Evolutionary conservation across 306 rosid genomes (phyloP), one percentile per base, ranked within the genome.

Genomic region (Leucaena leucocephala): DNA sequence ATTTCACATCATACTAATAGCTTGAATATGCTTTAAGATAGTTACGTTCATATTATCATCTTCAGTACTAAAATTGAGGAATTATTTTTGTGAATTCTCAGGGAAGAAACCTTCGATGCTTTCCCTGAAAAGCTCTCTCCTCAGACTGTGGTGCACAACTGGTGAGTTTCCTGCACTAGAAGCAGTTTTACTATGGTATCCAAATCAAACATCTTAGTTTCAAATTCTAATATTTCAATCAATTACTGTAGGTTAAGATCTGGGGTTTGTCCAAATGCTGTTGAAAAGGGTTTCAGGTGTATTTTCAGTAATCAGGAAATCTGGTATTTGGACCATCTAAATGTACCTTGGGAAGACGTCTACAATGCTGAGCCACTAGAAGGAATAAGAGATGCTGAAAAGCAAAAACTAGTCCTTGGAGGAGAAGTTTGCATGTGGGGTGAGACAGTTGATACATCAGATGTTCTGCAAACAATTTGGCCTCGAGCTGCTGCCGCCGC

Each of bases 401-500:
- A 89, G 82, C 93, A 89, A 82, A 81, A 89, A 66, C 97, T 93
- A 83, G 89, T 95, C 36, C 83, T 95, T 80, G 99, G 99, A 74
- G 99, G 99, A 85, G 99, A 96, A 87, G 99, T 91, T 59, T 95
- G 99, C 90, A 91, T 91, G 99, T 95, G 99, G 99, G 94, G 81
- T 21, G 99, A 95, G 83, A 83, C 68, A 45, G 94, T 84, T 61
- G 99, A 93, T 83, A 42, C 98, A 16, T 95, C 99, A 19, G 87
- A 93, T 68, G 88, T 93, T 83, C 98, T 85, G 80, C 94, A 90
- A 83, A 95, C 99, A 27, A 93, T 95, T 74, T 95, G 99, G 99
- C 99, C 99, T 82, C 88, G 99, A 77, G 98, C 99, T 58, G 99
- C 99, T 9, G 97, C 97, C 15, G 99, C 98, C 55, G 99, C 98